phyloP scores from a whole-genome alignment of 495 filamentous ascomycete species.

The Trichocladium uniseriatum region DNA sequence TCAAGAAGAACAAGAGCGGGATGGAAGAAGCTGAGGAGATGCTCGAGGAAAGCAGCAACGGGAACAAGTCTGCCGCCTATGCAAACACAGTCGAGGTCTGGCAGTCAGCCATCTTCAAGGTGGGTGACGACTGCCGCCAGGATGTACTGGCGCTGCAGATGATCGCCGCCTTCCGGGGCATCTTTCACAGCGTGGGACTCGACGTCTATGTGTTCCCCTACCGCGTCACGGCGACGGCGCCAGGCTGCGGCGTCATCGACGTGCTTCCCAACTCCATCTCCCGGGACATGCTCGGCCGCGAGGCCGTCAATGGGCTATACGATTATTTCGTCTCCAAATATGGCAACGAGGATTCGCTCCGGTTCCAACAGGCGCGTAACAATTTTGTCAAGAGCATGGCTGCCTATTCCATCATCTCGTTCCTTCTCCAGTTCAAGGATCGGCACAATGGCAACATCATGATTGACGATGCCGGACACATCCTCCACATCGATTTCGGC shows the following conservation, averaged over 20 bases:
- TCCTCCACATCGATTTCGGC: conserved; percentile 98
- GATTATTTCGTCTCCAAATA: conserved; percentile 98
- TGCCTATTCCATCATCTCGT: conserved; percentile 97
- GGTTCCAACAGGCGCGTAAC: conserved; percentile 88
- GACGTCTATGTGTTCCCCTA: conserved; percentile 98
- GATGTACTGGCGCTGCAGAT: conserved; percentile 95
- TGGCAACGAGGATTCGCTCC: conserved; percentile 85
- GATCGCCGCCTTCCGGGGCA: conserved; percentile 93
- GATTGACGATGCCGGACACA: conserved; percentile 93
- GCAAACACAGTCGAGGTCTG: conserved; percentile 74
- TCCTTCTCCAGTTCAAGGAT: conserved; percentile 97
- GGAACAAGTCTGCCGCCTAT: conserved; percentile 22
- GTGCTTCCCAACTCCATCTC: conserved; percentile 96
- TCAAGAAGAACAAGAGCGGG: conserved; percentile 63
- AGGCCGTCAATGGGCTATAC: conserved; percentile 94
- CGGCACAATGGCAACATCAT: conserved; percentile 99
- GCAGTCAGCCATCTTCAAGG: conserved; percentile 99
- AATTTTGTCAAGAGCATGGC: conserved; percentile 99
- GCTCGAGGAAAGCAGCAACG: conserved; percentile 28
- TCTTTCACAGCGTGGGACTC: conserved; percentile 86
- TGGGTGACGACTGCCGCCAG: conserved; percentile 96
- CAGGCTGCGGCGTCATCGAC: conserved; percentile 96
- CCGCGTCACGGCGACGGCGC: conserved; percentile 94
- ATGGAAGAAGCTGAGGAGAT: conserved; percentile 40
- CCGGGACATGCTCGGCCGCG: conserved; percentile 94